Evolutionary conservation across 2,329 filamentous ascomycete genomes (phyloP).

Genomic region (Diaporthe caulivora): DNA sequence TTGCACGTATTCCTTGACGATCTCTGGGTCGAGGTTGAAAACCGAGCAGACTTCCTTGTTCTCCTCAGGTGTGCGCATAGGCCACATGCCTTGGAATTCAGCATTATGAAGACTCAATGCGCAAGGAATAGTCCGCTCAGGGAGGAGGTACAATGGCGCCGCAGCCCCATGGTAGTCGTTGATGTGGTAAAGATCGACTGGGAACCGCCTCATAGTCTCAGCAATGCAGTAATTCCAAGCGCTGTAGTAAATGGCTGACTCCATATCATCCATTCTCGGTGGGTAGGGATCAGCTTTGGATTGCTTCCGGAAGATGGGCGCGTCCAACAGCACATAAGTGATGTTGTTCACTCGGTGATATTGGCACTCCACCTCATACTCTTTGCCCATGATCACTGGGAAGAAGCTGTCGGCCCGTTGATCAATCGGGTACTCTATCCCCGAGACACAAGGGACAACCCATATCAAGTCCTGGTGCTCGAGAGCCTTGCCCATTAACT

Average conservation of each 20-base stretch:
- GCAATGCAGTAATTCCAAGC: conserved; percentile 80
- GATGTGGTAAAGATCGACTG: conserved; percentile 54
- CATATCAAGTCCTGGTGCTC: conserved; percentile 75
- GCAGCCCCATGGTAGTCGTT: conserved; percentile 53
- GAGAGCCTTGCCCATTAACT: conserved; percentile 76
- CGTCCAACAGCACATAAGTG: conserved; percentile 76
- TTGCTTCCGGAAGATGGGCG: conserved; percentile 75
- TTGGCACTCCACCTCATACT: conserved; percentile 73
- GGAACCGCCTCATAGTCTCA: conserved; percentile 70
- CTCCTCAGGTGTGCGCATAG: conserved; percentile 72
- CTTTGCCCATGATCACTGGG: conserved; percentile 70
- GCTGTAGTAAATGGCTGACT: conserved; percentile 76
- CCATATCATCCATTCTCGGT: conserved; percentile 76
- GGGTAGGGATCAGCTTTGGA: conserved; percentile 74
- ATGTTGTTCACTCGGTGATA: conserved; percentile 75
- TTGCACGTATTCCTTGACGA: conserved; percentile 72
- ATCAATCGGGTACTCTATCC: conserved; percentile 73
- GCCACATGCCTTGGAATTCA: conserved; percentile 78
- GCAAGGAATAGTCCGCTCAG: conserved; percentile 67
- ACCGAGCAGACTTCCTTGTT: conserved; percentile 73
- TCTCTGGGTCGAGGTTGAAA: conserved; percentile 70
- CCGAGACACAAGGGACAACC: conserved; percentile 73
- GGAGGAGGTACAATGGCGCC: conserved; percentile 74
- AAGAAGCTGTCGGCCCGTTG: conserved; percentile 70
- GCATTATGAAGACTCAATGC: conserved; percentile 77